Conservation (phyloP, 805 yeast genomes). For the Myxozyma udenii region DNA sequence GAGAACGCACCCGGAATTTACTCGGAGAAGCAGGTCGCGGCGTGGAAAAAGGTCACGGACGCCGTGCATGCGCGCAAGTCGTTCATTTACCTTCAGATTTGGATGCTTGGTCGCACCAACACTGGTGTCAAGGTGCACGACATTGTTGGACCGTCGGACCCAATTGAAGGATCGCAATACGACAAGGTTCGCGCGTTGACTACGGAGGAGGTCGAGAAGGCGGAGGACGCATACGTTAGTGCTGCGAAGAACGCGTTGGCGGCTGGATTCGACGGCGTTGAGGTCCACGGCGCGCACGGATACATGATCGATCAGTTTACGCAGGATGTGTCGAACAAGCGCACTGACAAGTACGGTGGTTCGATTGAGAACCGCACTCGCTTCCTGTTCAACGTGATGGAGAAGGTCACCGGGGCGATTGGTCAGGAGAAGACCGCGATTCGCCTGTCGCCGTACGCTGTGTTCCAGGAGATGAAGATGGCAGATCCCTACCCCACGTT, state of each 20-base stretch:
- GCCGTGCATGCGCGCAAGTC: conserved; percentile 48
- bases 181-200: conserved; percentile 18
- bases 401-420: conserved; percentile 49
- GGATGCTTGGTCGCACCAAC: conserved; percentile 47
- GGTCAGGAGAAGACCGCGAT: conserved; percentile 46
- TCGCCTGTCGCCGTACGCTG: conserved; percentile 43
- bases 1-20: conserved; percentile 43
- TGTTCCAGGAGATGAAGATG: conserved; percentile 35
- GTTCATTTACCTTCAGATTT: conserved; percentile 44
- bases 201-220: conserved; percentile 45
- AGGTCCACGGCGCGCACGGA: conserved; percentile 64
- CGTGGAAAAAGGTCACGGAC: conserved; percentile 58
- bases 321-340: conserved; percentile 45
- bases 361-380: conserved; percentile 54
- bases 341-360: conserved; percentile 65
- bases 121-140: conserved; percentile 32
- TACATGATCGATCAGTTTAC: conserved; percentile 51
- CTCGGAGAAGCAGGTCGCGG: conserved; percentile 80
- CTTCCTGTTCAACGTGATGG: conserved; percentile 51
- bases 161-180: conserved; percentile 7
- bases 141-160: conserved; percentile 41
- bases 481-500: conserved; percentile 41
- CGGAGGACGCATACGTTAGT: conserved; percentile 45
- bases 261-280: conserved; percentile 62
- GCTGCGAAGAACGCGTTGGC: conserved; percentile 54